phyloP scores from a whole-genome alignment of 2,329 filamentous ascomycete genomes.

The Calonectria hawksworthii region DNA sequence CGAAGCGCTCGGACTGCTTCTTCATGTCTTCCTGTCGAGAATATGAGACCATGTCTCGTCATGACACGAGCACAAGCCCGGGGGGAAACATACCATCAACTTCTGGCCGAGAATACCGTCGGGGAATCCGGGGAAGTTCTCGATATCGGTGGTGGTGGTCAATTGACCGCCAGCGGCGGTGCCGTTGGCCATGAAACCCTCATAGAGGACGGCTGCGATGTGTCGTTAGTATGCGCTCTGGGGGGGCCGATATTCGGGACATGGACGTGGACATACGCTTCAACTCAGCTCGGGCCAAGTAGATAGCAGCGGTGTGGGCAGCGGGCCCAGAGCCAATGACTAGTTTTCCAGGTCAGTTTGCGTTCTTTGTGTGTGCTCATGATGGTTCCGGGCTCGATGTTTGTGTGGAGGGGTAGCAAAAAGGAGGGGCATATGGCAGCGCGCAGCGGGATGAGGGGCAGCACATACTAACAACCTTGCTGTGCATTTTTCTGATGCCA shows the following conservation, averaged over 20 bases:
- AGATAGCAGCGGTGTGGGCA: conserved; percentile 97
- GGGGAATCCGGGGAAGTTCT: conserved; percentile 98
- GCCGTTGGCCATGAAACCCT: conserved; percentile 97
- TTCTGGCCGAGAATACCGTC: conserved; percentile 87
- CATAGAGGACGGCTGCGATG: conserved; percentile 83
- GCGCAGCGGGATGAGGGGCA: conserved; percentile 22
- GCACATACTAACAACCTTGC: conserved; percentile 87
- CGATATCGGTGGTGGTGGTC: conserved; percentile 97
- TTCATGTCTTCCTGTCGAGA: conserved; percentile 84
- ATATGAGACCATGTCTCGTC: conserved; percentile 16
- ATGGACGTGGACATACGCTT: conserved; percentile 70
- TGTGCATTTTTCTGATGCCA: conserved; percentile 81
- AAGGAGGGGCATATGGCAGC: conserved; percentile 1
- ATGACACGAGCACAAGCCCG: background rate
- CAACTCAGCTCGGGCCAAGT: conserved; percentile 93
- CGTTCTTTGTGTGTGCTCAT: background rate
- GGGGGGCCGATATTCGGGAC: background rate
- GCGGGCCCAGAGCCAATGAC: conserved; percentile 95
- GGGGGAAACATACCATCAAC: conserved; percentile 77
- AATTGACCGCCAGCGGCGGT: conserved; percentile 97
- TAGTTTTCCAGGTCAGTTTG: conserved; percentile 45
- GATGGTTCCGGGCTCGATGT: background rate
- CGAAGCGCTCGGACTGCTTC: conserved; percentile 90
- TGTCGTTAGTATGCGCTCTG: conserved; percentile 29
- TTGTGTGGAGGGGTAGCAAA: conserved; percentile 7